These are phyloP conservation scores for Mortierella sp. DNA, from an alignment of 371 early-diverging fungal genomes.

Conservation along the genomic window DNA sequence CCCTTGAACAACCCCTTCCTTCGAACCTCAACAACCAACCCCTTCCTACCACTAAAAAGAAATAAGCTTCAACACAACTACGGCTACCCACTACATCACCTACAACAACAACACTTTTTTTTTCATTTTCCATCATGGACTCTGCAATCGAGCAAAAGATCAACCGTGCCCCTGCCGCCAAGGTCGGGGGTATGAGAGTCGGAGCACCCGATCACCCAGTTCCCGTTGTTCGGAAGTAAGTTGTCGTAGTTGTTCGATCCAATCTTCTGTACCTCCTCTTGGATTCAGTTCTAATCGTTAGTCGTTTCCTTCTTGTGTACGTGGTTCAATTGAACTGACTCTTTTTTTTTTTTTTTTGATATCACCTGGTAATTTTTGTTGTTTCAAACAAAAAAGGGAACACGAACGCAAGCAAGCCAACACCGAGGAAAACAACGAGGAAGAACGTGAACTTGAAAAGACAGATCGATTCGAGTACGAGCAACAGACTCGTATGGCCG, in stretches of 20 bases:
- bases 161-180: slow-evolving; percentile 44
- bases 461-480: slow-evolving; percentile 42
- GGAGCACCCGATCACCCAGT: slow-evolving; percentile 44
- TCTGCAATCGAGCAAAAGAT: slow-evolving; percentile 28
- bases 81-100: neutral
- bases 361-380: neutral
- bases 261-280: neutral
- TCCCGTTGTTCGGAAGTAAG: slow-evolving; percentile 56
- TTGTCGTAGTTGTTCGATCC: neutral
- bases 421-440: slow-evolving; percentile 37
- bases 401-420: slow-evolving; percentile 30
- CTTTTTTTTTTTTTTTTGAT: neutral
- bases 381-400: slow-evolving; percentile 20
- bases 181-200: slow-evolving; percentile 53
- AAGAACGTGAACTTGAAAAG: slow-evolving; percentile 45
- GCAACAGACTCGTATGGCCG: slow-evolving; percentile 32
- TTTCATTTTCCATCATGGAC: slow-evolving; percentile 31
- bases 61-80: too few relatives aligned
- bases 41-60: too few relatives aligned
- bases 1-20: neutral
- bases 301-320: neutral
- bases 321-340: neutral
- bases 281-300: neutral
- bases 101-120: too few relatives aligned
- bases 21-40: neutral